A percentile compares a stretch with the other conserved stretches of the same genome.
These are phyloP conservation scores for Helenozyma baotianmanensis DNA, from an alignment of 805 yeast species.

Conservation along the genomic window DNA sequence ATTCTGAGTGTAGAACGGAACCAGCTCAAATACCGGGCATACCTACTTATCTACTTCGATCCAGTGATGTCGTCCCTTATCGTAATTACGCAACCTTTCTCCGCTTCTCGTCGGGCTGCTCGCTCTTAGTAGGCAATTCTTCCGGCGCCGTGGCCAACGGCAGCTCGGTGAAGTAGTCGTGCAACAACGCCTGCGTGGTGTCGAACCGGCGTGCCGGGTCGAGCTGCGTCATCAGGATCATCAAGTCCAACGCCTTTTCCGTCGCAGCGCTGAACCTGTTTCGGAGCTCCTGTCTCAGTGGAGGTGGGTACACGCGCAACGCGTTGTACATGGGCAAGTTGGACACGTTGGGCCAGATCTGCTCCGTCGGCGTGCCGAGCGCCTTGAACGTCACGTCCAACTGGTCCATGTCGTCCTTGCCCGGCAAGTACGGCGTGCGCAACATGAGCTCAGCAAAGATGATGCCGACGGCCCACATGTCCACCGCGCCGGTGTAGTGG, in stretches of 20 bases:
- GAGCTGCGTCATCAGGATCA: slow-evolving; percentile 67
- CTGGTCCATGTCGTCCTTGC: slow-evolving; percentile 85
- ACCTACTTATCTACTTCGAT: no score
- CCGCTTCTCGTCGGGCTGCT: slow-evolving; percentile 15
- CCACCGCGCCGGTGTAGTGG: slow-evolving; percentile 42
- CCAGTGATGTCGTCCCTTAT: no score
- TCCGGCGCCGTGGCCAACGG: slow-evolving; percentile 74
- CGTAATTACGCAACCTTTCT: slow-evolving; percentile 10
- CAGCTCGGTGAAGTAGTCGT: slow-evolving; percentile 63
- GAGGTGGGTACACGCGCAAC: slow-evolving; percentile 74
- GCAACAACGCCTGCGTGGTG: slow-evolving; percentile 57
- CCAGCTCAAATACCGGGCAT: no score
- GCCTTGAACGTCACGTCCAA: slow-evolving; percentile 92
- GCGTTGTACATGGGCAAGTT: slow-evolving; percentile 73
- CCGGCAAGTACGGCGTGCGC: slow-evolving; percentile 92
- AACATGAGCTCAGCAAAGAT: slow-evolving; percentile 96
- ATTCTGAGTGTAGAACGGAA: no score
- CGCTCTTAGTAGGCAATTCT: slow-evolving; percentile 50
- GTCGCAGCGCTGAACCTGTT: slow-evolving; percentile 88
- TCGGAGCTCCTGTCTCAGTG: slow-evolving; percentile 73
- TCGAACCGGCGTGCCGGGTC: slow-evolving; percentile 74
- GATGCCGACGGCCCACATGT: slow-evolving; percentile 43
- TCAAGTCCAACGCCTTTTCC: slow-evolving; percentile 71
- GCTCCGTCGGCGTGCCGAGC: slow-evolving; percentile 92
- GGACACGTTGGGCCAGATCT: slow-evolving; percentile 86